Conservation (phyloP, 768 basidiomycete species). For the Tricholomella constricta region DNA sequence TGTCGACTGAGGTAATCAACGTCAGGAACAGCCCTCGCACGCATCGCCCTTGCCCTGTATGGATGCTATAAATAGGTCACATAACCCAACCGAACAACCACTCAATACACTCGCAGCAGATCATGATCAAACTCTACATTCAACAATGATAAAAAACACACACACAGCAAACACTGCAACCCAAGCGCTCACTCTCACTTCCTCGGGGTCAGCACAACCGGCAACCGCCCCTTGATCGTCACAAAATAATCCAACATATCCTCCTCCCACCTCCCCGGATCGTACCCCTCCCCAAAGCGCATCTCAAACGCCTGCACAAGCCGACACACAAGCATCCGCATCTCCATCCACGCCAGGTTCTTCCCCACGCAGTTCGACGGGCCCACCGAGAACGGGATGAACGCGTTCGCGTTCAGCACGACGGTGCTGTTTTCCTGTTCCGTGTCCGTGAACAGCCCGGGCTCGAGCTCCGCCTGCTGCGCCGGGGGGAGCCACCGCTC, state of each 20-base stretch:
- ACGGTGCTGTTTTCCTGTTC: conserved; percentile 18
- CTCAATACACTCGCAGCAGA: no score
- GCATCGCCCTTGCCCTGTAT: no score
- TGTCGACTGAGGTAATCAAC: no score
- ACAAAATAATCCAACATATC: conserved; percentile 39
- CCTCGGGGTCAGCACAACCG: conserved; percentile 33
- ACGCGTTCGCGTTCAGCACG: conserved; percentile 32
- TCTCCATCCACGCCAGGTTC: conserved; percentile 42
- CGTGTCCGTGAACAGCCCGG: conserved; percentile 32
- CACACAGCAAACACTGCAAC: no score
- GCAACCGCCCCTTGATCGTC: conserved; percentile 31
- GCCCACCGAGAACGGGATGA: conserved; percentile 45
- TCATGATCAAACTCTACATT: no score
- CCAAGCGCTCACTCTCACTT: conserved; percentile 17
- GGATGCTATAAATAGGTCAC: no score
- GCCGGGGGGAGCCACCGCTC: conserved; percentile 37
- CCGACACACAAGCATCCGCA: conserved; percentile 39
- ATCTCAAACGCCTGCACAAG: conserved; percentile 42
- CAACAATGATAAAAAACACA: no score
- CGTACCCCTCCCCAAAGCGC: conserved; percentile 33
- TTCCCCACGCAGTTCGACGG: conserved; percentile 45
- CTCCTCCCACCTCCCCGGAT: conserved; percentile 31
- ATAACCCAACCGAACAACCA: no score
- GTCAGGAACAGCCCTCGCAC: no score
- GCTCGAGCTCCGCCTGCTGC: conserved; percentile 27